Base-by-base conservation (phyloP, 2,329 filamentous ascomycete genomes). In the Trichophyton verrucosum region DNA sequence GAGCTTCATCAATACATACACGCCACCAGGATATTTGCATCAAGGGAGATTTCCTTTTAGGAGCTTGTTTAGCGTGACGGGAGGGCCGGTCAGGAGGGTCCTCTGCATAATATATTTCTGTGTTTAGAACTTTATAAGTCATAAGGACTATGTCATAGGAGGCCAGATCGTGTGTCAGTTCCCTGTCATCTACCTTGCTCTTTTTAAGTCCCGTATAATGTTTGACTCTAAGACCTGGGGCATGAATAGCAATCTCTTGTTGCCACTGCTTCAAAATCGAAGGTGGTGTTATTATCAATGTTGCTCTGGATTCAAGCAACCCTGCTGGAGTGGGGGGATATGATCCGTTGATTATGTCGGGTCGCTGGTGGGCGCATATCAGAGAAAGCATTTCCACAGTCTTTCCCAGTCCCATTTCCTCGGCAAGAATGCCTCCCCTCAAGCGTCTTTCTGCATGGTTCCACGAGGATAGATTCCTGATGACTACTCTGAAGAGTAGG, bases 11-110 rank as follows among this genome's bases (percentile, higher is more conserved):
- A 27, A 86, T 75, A 67, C 81, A 84, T 1, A 95, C 83, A 47
- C 92, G 82, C 90, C 91, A 96, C 91, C 90, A 97, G 1, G 81
- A 84, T 17, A 96, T 83, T 65, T 88, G 82, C 8, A 91, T 84
- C 5, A 97, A 77, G 0, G 91, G 91, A 3, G 89, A 94, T 58
- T 80, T 85, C 2, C 85, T 80, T 55, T 9, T 55, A 62, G 84
- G 78, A 60, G 88, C 86, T 61, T 82, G 84, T 66, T 86, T 83
- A 60, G 81, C 78, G 56, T 79, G 73, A 6, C 86, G 82, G 58
- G 91, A 80, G 64, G 84, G 81, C 1, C 92, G 86, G 51, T 86
- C 80, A 0, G 91, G 89, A 7, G 85, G 84, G 8, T 84, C 80
- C 7, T 80, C 76, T 0, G 90, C 84, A 69, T 86, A 91, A 72